These are phyloP conservation scores for Clarireedia homoeocarpa DNA, from an alignment of 2,329 filamentous ascomycete species.

Conservation along the genomic window DNA sequence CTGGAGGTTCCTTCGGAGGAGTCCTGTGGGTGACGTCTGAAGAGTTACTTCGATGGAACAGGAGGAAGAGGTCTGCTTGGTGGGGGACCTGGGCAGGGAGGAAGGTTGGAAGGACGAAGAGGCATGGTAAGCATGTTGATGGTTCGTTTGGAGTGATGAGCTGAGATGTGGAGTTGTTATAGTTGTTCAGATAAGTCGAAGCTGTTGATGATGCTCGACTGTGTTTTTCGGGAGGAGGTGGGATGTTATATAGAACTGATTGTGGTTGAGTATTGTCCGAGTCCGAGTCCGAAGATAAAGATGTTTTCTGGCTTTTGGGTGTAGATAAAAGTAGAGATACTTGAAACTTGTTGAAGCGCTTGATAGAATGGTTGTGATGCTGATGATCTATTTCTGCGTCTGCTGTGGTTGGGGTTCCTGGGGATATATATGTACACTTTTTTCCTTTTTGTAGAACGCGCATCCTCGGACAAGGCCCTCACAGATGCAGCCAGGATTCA, in stretches of 20 bases:
- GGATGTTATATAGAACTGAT: slow-evolving; percentile 6
- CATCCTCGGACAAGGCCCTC: neutral
- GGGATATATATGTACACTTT: slow-evolving; percentile 10
- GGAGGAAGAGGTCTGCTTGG: slow-evolving; percentile 55
- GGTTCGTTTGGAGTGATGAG: neutral
- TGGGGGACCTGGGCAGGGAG: slow-evolving; percentile 57
- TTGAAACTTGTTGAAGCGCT: slow-evolving; percentile 8
- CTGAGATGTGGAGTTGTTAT: neutral
- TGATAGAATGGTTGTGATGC: slow-evolving; percentile 2
- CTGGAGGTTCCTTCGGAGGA: neutral
- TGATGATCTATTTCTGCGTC: slow-evolving; percentile 1
- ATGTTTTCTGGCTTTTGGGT: neutral
- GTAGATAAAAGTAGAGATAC: neutral
- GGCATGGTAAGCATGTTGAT: slow-evolving; percentile 37
- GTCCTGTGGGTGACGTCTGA: neutral
- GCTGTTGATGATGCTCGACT: slow-evolving; percentile 5
- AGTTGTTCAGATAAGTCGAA: neutral
- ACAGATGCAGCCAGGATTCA: slow-evolving; percentile 4
- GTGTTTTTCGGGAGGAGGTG: neutral
- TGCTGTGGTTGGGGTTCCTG: slow-evolving; percentile 6
- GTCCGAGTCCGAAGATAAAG: slow-evolving; percentile 4
- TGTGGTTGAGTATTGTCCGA: neutral
- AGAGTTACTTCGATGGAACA: slow-evolving; percentile 43
- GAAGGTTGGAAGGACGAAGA: slow-evolving; percentile 51
- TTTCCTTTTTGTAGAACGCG: neutral